A percentile compares a stretch with the other conserved stretches of the same genome.
These are phyloP conservation scores for Cenchrus fungigraminus DNA, from an alignment of 176 grass and related monocot genomes.

Conservation along the genomic window DNA sequence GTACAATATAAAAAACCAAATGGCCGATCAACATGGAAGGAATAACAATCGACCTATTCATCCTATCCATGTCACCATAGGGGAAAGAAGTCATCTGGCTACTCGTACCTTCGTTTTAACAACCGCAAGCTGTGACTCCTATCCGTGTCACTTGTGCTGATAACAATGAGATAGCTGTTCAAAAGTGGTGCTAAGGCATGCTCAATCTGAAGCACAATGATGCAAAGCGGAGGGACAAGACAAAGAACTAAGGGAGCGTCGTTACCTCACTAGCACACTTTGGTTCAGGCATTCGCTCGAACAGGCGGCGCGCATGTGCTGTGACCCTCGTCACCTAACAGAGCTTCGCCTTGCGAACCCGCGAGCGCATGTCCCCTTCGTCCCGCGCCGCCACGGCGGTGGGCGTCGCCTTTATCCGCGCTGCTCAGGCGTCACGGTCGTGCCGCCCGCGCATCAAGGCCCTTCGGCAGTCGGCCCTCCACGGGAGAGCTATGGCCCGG, in stretches of 20 bases:
- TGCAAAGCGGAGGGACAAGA: neutral
- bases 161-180: neutral
- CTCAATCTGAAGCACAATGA: neutral
- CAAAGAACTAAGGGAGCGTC: neutral
- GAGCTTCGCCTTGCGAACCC: neutral
- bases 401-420: neutral
- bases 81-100: neutral
- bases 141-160: neutral
- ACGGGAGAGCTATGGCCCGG: neutral
- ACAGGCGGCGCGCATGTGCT: neutral
- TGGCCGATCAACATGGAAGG: neutral
- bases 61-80: neutral
- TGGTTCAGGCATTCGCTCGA: conserved; percentile 31
- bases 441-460: neutral
- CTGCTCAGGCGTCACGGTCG: conserved; percentile 18
- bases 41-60: neutral
- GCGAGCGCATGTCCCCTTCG: neutral
- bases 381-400: neutral
- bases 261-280: neutral
- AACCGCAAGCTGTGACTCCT: neutral
- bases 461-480: no score
- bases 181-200: neutral
- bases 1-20: conserved; percentile 16
- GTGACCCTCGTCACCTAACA: no score
- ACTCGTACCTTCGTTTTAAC: neutral